Conservation (phyloP, 2,329 filamentous ascomycete species). For the Orbilia ellipsospora region DNA sequence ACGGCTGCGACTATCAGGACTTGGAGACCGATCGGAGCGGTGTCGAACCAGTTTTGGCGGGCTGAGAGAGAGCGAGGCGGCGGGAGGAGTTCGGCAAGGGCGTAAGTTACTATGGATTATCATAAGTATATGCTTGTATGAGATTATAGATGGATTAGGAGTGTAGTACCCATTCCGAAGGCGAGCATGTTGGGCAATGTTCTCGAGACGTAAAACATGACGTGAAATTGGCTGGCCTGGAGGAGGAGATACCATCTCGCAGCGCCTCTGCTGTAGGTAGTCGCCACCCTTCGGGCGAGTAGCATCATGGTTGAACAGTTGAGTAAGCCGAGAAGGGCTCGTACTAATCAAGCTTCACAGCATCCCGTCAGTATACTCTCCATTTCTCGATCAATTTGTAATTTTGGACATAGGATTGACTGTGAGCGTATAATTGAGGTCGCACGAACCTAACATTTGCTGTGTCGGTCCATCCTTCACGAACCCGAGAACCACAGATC, state of each 20-base stretch:
- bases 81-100: constrained; percentile 65
- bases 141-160: neutral
- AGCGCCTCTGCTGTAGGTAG: constrained; percentile 74
- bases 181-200: constrained; percentile 98
- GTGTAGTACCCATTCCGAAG: constrained; percentile 76
- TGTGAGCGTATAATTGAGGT: neutral
- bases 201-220: constrained; percentile 90
- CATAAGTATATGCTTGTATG: constrained; percentile 1
- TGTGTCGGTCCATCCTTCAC: constrained; percentile 68
- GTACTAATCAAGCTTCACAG: constrained; percentile 66
- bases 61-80: constrained; percentile 60
- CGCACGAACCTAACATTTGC: constrained; percentile 69
- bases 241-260: constrained; percentile 83
- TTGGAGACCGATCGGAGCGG: constrained; percentile 65
- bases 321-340: constrained; percentile 79
- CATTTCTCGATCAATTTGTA: neutral
- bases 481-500: constrained; percentile 73
- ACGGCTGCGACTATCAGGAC: constrained; percentile 82
- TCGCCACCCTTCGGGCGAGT: constrained; percentile 73
- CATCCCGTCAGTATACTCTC: constrained; percentile 28
- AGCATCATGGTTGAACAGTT: constrained; percentile 77
- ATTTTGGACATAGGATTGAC: neutral
- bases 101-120: constrained; percentile 71
- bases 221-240: constrained; percentile 87
- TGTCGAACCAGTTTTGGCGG: constrained; percentile 69